Conservation (phyloP, 306 rosid genomes). For the Alnus rubra region DNA sequence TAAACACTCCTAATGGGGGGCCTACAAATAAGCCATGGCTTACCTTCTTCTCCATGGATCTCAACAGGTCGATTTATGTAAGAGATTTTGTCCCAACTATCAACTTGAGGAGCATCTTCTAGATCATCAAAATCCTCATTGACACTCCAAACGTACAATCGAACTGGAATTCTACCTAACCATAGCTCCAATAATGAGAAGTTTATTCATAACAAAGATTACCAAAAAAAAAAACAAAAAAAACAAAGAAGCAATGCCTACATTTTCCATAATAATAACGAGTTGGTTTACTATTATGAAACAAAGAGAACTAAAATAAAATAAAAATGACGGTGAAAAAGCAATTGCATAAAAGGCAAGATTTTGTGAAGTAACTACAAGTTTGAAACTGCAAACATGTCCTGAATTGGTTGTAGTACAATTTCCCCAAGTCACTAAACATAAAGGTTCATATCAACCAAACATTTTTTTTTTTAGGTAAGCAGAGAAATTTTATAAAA, state of each 20-base stretch:
- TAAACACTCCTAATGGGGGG: constrained; percentile 14
- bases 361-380: neutral
- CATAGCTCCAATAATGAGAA: constrained; percentile 29
- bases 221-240: neutral
- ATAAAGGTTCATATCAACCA: neutral
- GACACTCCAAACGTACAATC: constrained; percentile 70
- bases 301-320: neutral
- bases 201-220: constrained; percentile 7
- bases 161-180: constrained; percentile 82
- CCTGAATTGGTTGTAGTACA: neutral
- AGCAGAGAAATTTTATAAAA: too few relatives aligned
- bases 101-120: constrained; percentile 78
- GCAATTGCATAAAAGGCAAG: neutral
- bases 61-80: constrained; percentile 87
- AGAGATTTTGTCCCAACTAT: constrained; percentile 84
- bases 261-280: neutral
- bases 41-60: constrained; percentile 72
- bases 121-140: constrained; percentile 66
- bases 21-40: constrained; percentile 21
- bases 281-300: neutral
- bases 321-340: neutral
- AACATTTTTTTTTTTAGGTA: too few relatives aligned
- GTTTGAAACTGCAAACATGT: neutral
- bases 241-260: neutral
- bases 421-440: neutral